phyloP scores from a whole-genome alignment of 164 flowering plant species.

The Brasenia schreberi region DNA sequence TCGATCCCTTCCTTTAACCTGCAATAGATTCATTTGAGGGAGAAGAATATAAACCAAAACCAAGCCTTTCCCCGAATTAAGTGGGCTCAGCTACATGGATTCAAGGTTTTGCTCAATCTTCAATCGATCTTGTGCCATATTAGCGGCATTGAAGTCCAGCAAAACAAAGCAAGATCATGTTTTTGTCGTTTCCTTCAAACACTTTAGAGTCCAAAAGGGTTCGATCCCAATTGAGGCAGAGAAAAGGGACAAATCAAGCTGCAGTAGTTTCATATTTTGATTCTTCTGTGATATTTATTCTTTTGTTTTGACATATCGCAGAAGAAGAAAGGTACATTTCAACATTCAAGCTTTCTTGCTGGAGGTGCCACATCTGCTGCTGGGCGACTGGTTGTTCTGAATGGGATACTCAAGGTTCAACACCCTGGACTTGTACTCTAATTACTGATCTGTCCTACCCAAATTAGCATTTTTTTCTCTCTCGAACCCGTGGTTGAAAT shows the following conservation, averaged over 20 bases:
- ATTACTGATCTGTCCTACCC: no score
- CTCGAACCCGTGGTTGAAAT: not conserved
- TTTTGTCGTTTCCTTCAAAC: not conserved
- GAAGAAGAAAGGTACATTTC: conserved; percentile 82
- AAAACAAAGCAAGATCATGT: not conserved
- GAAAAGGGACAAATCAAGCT: no score
- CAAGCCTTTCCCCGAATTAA: no score
- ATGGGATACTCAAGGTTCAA: conserved; percentile 64
- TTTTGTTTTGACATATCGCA: conserved; percentile 1
- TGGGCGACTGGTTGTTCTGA: conserved; percentile 61
- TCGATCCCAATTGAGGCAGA: no score
- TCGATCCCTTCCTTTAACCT: not conserved
- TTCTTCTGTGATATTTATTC: not conserved
- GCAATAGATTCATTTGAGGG: not conserved
- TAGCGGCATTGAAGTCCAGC: not conserved
- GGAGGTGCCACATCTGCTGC: conserved; percentile 97
- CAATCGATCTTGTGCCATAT: not conserved
- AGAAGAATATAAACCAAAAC: not conserved
- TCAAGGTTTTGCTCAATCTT: not conserved
- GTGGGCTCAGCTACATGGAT: not conserved
- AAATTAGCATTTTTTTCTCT: not conserved
- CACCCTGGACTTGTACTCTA: not conserved
- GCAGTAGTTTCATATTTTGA: not conserved
- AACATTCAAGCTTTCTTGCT: conserved; percentile 96
- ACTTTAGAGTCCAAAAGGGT: not conserved